These are phyloP conservation scores for Ogataea allantospora DNA, from an alignment of 805 yeast species.

Conservation along the genomic window DNA sequence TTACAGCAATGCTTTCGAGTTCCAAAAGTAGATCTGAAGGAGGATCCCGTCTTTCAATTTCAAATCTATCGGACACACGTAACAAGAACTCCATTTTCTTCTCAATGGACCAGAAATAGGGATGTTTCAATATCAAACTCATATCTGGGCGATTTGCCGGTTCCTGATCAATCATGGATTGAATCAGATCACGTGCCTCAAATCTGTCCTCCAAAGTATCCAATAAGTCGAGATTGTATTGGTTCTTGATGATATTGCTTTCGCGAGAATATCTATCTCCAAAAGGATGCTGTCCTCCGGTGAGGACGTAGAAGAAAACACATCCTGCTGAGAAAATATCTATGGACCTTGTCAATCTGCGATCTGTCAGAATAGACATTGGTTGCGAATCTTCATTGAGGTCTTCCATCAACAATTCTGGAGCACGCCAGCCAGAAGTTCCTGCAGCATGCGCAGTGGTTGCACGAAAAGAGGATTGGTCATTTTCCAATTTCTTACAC, in stretches of 20 bases:
- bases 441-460: slow-evolving; percentile 94
- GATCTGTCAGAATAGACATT: slow-evolving; percentile 27
- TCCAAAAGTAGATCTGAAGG: slow-evolving; percentile 52
- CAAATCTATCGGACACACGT: slow-evolving; percentile 88
- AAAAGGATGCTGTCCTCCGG: slow-evolving; percentile 88
- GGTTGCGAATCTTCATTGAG: slow-evolving; percentile 22
- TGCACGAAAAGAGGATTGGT: slow-evolving; percentile 90
- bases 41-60: slow-evolving; percentile 83
- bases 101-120: slow-evolving; percentile 78
- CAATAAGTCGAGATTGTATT: slow-evolving; percentile 50
- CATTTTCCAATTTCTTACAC: slow-evolving; percentile 87
- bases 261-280: slow-evolving; percentile 91
- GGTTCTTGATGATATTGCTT: slow-evolving; percentile 76
- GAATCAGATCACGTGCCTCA: slow-evolving; percentile 74
- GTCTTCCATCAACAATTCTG: slow-evolving; percentile 65
- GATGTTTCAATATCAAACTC: slow-evolving; percentile 67
- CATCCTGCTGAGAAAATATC: slow-evolving; percentile 96
- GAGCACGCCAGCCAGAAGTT: slow-evolving; percentile 98
- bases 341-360: slow-evolving; percentile 80
- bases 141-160: slow-evolving; percentile 77
- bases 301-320: slow-evolving; percentile 80
- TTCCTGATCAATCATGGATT: slow-evolving; percentile 65
- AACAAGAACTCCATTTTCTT: slow-evolving; percentile 80
- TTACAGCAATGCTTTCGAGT: slow-evolving; percentile 68
- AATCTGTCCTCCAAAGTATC: slow-evolving; percentile 42